These are phyloP conservation scores for Sapria himalayana DNA, from an alignment of 345 rosid species.

Conservation along the genomic window DNA sequence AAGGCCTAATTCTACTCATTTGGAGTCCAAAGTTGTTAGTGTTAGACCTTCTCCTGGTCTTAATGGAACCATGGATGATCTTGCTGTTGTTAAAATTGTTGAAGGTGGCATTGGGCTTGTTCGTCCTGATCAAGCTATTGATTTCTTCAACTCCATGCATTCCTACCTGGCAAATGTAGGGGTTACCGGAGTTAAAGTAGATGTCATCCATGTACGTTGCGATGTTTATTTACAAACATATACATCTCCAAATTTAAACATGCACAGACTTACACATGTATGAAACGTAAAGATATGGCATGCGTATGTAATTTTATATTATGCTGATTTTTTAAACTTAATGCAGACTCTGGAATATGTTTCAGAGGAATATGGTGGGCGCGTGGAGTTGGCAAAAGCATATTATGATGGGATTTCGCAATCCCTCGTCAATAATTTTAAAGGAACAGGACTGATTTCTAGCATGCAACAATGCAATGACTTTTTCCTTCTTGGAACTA, in stretches of 20 bases:
- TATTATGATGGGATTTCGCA: constrained; percentile 41
- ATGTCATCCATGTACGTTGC: constrained; percentile 63
- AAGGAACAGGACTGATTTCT: constrained; percentile 46
- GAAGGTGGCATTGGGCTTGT: constrained; percentile 77
- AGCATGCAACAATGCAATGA: constrained; percentile 96
- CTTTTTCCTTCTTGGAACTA: constrained; percentile 71
- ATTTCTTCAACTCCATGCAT: constrained; percentile 63
- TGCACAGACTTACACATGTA: no score
- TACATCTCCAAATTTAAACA: no score
- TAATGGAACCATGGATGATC: constrained; percentile 44
- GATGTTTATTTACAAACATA: no score
- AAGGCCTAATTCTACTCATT: constrained; percentile 31
- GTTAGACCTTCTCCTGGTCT: constrained; percentile 37
- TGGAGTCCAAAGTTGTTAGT: constrained; percentile 24
- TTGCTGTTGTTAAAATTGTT: constrained; percentile 47
- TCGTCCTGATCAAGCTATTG: constrained; percentile 39
- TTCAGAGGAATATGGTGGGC: constrained; percentile 58
- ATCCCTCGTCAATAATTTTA: constrained; percentile 59
- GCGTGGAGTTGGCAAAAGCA: constrained; percentile 56
- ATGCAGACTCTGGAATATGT: constrained; percentile 46
- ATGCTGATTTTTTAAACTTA: not conserved
- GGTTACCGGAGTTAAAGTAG: constrained; percentile 60
- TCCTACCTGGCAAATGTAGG: constrained; percentile 50
- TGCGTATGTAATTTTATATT: not conserved
- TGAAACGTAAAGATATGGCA: no score